Conservation (phyloP, 768 basidiomycete species). For the Gymnopilus junonius region DNA sequence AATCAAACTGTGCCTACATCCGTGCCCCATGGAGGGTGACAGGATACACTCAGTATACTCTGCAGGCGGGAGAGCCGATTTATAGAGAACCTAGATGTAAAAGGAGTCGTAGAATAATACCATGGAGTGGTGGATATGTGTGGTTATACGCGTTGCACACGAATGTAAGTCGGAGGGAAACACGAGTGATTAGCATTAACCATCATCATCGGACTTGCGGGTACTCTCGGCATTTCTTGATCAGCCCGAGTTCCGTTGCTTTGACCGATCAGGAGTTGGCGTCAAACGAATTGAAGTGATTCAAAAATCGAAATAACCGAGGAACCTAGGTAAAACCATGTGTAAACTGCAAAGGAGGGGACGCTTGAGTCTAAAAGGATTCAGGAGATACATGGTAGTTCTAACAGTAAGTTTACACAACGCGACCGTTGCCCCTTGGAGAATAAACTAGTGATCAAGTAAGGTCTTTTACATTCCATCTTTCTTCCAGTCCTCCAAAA, state of each 20-base stretch:
- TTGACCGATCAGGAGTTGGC: not conserved
- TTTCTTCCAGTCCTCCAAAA: no score
- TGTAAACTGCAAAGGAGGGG: not conserved
- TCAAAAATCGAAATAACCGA: not conserved
- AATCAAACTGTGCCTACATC: not conserved
- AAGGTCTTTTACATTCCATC: no score
- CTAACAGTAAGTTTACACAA: no score
- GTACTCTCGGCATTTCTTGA: not conserved
- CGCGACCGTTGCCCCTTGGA: no score
- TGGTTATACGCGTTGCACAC: not conserved
- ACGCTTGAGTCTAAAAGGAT: no score
- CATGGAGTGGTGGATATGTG: not conserved
- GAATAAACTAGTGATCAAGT: no score
- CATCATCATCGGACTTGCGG: not conserved
- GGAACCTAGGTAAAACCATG: not conserved
- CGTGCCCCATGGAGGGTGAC: not conserved
- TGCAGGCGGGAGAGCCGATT: no score
- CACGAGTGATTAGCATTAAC: not conserved
- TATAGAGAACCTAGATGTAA: no score
- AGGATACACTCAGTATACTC: not conserved
- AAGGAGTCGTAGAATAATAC: not conserved
- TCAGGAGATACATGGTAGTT: no score
- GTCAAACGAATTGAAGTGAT: not conserved
- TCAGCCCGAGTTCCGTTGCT: not conserved
- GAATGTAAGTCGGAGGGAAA: not conserved